Base-by-base conservation (phyloP, 2,329 filamentous ascomycete species). In the Penicillium sp. region DNA sequence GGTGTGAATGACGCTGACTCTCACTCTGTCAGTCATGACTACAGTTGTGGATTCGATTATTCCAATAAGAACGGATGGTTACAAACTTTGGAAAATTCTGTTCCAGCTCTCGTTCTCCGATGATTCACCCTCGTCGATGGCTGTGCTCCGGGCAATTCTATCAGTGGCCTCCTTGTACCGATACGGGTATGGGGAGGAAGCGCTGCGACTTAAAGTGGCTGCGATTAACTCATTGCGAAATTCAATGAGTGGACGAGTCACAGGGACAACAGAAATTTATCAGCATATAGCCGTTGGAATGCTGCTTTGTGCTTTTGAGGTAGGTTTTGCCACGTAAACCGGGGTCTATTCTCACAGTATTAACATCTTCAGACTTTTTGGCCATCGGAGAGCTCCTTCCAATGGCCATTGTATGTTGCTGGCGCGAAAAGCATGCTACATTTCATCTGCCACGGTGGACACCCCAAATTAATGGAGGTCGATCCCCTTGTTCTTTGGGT, bases 91-190 rank as follows among this genome's bases (percentile, higher is more conserved):
- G 38, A 45, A 54, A 41, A 38, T 54, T 13, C n/a, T 54, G 14
- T 54, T 54, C 34, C 45, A 54, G n/a, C 51, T 54, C 3, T 54
- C 51, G 6, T 54, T 54, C 31, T 54, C 45, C 3, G 51, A 54
- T 27, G 51, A 54, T 40, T 54, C 51, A 32, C 40, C 51, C 14
- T 45, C 45, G 1, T 54, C 51, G 9, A 54, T 54, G 46, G 52
- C 52, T n/a, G 52, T 54, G 3, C 21, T 54, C 9, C 40, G 46
- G 13, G 46, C 52, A 42, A 45, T 54, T 6, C 36, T 54, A 18
- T 45, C 52, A 8, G 14, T 54, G 18, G 46, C 52, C 11, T 49
- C 45, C 5, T 13, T 46, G 24, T 42, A 54, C 29, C 46, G 46
- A 18, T 39, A 49, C 39, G 52, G 52, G 4, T 34, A 49, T 18